These are phyloP conservation scores for Colletotrichum cereale DNA, from an alignment of 2,329 filamentous ascomycete genomes.

Conservation along the genomic window DNA sequence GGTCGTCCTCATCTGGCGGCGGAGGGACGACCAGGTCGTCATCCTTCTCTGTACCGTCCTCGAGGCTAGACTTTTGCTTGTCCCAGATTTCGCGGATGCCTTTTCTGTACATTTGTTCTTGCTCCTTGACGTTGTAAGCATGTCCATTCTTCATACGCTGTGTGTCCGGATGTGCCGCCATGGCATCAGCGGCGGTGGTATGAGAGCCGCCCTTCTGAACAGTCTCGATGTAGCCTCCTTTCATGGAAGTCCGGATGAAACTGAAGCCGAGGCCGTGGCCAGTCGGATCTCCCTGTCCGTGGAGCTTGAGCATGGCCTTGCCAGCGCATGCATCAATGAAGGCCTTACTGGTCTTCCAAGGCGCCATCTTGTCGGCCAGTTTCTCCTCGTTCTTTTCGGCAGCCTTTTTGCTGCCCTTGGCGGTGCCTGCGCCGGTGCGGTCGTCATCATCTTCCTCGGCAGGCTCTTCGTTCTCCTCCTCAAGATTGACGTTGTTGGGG, in stretches of 20 bases:
- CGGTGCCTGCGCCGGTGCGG: constrained; percentile 47
- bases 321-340: constrained; percentile 94
- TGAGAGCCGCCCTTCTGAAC: constrained; percentile 71
- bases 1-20: constrained; percentile 72
- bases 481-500: constrained; percentile 68
- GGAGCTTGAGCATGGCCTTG: constrained; percentile 96
- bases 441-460: constrained; percentile 61
- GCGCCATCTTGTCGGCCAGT: constrained; percentile 89
- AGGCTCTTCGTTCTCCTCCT: constrained; percentile 74
- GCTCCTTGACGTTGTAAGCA: constrained; percentile 96
- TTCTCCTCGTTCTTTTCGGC: constrained; percentile 72
- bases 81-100: constrained; percentile 95
- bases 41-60: constrained; percentile 76
- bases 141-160: constrained; percentile 88
- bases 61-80: constrained; percentile 83
- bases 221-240: constrained; percentile 91
- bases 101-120: constrained; percentile 91
- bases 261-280: constrained; percentile 94
- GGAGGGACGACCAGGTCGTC: constrained; percentile 68
- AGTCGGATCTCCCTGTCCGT: constrained; percentile 94
- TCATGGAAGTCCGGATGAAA: constrained; percentile 99
- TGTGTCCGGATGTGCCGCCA: constrained; percentile 75
- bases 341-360: constrained; percentile 97
- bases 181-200: constrained; percentile 82
- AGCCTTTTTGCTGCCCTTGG: constrained; percentile 60